Percentiles rank a stretch among this genome's conserved stretches.
Evolutionary conservation across 805 yeast species (phyloP).

Genomic region (Candida hungchunana): DNA sequence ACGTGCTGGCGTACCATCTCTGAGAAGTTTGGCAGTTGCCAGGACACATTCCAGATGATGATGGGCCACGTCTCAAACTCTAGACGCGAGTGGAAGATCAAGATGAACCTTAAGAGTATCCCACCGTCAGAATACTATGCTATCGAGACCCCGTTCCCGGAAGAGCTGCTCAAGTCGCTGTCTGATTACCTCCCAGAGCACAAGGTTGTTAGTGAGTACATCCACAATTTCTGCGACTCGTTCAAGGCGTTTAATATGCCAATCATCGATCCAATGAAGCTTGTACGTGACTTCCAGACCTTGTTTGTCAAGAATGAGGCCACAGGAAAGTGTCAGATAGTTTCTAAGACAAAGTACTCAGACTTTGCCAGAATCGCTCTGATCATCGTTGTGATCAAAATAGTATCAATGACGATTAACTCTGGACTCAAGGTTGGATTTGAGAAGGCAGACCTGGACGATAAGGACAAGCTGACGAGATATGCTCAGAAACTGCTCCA

Average conservation of each 20-base stretch:
- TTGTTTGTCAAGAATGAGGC: conserved; percentile 9
- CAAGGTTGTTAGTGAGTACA: conserved; percentile 13
- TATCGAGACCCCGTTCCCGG: conserved; percentile 8
- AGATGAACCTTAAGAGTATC: conserved; percentile 10
- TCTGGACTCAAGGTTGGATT: conserved; percentile 1
- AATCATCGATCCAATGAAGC: conserved; percentile 12
- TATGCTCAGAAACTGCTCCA: conserved; percentile 17
- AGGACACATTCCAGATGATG: conserved; percentile 13
- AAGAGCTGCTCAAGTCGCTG: conserved; percentile 12
- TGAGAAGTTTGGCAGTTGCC: conserved; percentile 2
- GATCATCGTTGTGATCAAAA: conserved; percentile 14
- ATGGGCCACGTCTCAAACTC: conserved; percentile 15
- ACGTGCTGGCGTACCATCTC: conserved; percentile 21
- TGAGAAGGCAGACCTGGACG: conserved; percentile 8
- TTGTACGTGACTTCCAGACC: conserved; percentile 17
- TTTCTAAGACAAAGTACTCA: conserved; percentile 6
- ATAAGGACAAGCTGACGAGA: conserved; percentile 12
- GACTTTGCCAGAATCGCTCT: conserved; percentile 24
- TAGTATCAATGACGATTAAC: conserved; percentile 8
- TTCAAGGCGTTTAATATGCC: conserved; percentile 18
- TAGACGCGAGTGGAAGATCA: conserved; percentile 22
- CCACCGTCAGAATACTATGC: conserved; percentile 10
- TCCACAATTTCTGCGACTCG: conserved; percentile 15
- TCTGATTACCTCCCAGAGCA: conserved; percentile 20
- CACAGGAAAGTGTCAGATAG: conserved; percentile 10